A percentile compares a stretch with the other conserved stretches of the same genome.
Conservation (phyloP, 2,329 filamentous ascomycete genomes). For the Fonsecaea pugnacius region DNA sequence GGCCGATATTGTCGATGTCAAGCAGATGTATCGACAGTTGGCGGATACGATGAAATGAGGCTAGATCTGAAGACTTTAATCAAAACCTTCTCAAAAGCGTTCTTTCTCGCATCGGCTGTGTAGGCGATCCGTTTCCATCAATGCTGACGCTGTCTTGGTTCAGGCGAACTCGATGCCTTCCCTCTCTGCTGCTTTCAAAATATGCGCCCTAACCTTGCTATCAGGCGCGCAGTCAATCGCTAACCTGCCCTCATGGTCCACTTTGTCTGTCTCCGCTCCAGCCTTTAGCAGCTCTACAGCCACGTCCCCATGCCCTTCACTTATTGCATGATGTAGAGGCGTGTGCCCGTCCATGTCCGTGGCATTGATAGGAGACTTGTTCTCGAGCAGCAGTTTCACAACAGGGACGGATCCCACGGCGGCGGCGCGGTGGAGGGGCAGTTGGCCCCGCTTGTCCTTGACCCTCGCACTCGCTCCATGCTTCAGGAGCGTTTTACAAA, state of each 20-base stretch:
- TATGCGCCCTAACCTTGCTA: conserved; percentile 76
- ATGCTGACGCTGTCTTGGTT: background rate
- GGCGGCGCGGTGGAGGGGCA: conserved; percentile 87
- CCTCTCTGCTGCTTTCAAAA: conserved; percentile 75
- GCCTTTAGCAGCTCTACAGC: conserved; percentile 81
- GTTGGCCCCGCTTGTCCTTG: conserved; percentile 84
- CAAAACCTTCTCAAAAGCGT: background rate
- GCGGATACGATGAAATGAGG: conserved; percentile 70
- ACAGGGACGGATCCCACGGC: conserved; percentile 89
- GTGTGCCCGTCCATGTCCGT: conserved; percentile 83
- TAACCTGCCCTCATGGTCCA: conserved; percentile 70
- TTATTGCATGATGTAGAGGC: conserved; percentile 76
- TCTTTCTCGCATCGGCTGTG: background rate
- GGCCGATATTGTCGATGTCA: conserved; percentile 88
- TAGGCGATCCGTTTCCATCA: background rate
- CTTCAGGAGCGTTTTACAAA: conserved; percentile 75
- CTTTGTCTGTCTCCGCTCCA: conserved; percentile 80
- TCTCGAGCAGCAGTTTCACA: conserved; percentile 74
- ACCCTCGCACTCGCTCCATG: conserved; percentile 77
- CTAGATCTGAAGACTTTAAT: background rate
- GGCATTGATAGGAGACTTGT: conserved; percentile 78
- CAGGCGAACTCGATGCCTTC: conserved; percentile 74
- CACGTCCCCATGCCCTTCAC: conserved; percentile 71
- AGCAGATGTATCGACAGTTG: conserved; percentile 93
- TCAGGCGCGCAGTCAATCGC: conserved; percentile 86